Conservation (phyloP, 345 rosid species). For the Microthlaspi erraticum region DNA sequence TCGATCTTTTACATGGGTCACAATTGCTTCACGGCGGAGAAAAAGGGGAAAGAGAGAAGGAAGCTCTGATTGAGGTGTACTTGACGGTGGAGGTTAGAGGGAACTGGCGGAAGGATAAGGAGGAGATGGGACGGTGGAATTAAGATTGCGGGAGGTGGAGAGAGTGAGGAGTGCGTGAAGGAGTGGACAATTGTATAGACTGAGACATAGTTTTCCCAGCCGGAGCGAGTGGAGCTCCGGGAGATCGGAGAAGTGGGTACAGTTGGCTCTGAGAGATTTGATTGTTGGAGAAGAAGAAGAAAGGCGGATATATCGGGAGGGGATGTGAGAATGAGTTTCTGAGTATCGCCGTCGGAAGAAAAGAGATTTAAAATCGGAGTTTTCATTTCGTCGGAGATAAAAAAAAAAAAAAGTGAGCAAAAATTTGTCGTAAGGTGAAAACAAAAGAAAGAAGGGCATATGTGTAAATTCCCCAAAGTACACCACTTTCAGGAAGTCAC, state of each 20-base stretch:
- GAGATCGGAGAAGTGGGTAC: slow-evolving; percentile 18
- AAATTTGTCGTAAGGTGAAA: too few species aligned
- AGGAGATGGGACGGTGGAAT: slow-evolving; percentile 44
- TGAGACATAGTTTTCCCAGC: slow-evolving; percentile 58
- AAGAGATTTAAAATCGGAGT: too few species aligned
- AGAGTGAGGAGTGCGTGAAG: slow-evolving; percentile 48
- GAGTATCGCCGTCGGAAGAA: too few species aligned
- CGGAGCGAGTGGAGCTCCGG: slow-evolving; percentile 26
- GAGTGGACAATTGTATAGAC: slow-evolving; percentile 67
- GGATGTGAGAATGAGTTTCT: slow-evolving; percentile 29
- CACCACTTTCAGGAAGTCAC: too few species aligned
- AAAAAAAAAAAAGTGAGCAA: too few species aligned
- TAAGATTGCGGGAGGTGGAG: slow-evolving; percentile 44
- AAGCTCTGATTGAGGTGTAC: slow-evolving; percentile 56
- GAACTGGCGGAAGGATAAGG: slow-evolving; percentile 46
- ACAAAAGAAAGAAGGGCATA: too few species aligned
- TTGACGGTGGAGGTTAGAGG: slow-evolving; percentile 39
- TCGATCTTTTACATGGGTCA: too few species aligned
- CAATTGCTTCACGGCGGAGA: too few species aligned
- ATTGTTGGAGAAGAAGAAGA: not conserved
- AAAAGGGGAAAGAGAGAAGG: slow-evolving; percentile 49
- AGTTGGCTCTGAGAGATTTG: slow-evolving; percentile 13
- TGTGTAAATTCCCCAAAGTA: too few species aligned
- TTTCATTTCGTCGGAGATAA: too few species aligned
- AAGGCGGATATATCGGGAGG: slow-evolving; percentile 45